Evolutionary conservation across 768 basidiomycete genomes (phyloP), one percentile per base, ranked within the genome.

Genomic region (Agrocybe chaxingu): DNA sequence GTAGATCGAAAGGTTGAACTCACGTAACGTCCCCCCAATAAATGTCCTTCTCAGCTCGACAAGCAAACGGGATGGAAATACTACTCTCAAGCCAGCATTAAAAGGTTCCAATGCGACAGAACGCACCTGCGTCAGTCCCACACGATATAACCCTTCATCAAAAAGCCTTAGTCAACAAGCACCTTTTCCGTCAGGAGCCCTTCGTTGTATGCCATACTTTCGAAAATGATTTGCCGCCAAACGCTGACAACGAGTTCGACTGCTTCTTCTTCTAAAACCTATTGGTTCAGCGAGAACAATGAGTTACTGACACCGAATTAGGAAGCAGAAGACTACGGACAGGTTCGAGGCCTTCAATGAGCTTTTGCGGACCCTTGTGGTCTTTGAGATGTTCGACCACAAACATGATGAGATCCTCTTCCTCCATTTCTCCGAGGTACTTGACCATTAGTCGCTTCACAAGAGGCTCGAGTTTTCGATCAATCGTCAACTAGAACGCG

Each of bases 261-360:
- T 4, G 94, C 93, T 65, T 98, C 94, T 66, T 96, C 94, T 63
- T 93, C 93, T 33, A 98, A 74, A 3, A 97, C 91, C 94, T 97
- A 62, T 35, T 29, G 43, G 31, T 12, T 13, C 11, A 19, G 47
- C 37, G 52, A 55, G 37, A 60, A 36, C 41, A 36, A 34, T 46
- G 11, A 34, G 31, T 36, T 19, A 30, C 4, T 46, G 19, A 43
- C 29, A 11, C 37, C n/a, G 12, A 36, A 45, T 34, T 37, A 31
- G 3, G 10, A 31, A 43, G 50, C n/a, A 36, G 13, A 34, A 3
- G 16, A 35, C n/a, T 10, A 78, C 93, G 62, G 70, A 96, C 95
- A 52, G 91, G 88, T 71, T 93, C 92, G 16, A 98, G 71, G 9
- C 92, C 93, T 60, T 96, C 95, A 8, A 92, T 81, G 2, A 98